Conservation (phyloP, 129 eudicot genomes). For the Helichrysum umbraculigerum region DNA sequence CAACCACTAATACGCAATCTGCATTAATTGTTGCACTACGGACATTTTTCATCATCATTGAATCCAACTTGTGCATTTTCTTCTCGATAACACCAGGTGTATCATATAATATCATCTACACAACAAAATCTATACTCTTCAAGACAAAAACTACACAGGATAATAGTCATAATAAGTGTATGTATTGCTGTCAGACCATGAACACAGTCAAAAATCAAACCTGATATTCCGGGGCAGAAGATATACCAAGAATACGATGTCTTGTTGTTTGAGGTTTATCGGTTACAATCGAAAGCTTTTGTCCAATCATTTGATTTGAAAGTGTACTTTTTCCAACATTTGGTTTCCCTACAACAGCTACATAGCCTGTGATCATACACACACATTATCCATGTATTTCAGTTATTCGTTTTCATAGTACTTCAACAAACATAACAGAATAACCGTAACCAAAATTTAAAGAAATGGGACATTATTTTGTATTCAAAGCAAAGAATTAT, state of each 20-base stretch:
- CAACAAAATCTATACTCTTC: conserved; percentile 29
- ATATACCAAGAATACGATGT: conserved; percentile 94
- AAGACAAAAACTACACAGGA: neutral
- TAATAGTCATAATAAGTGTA: neutral
- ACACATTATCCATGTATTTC: neutral
- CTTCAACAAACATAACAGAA: conserved; percentile 3
- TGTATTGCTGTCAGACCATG: neutral
- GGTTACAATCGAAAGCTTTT: conserved; percentile 90
- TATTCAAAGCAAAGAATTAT: neutral
- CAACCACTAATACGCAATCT: conserved; percentile 89
- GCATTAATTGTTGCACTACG: conserved; percentile 87
- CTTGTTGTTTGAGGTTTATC: conserved; percentile 98
- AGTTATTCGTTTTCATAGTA: neutral
- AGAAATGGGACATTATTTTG: neutral
- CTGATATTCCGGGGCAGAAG: conserved; percentile 91
- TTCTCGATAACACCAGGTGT: conserved; percentile 99
- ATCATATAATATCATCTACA: conserved; percentile 91
- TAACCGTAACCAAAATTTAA: neutral
- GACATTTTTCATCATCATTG: conserved; percentile 99
- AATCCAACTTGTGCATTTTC: conserved; percentile 89
- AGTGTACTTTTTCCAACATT: conserved; percentile 99
- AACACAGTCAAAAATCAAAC: conserved; percentile 38
- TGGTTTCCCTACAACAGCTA: conserved; percentile 95
- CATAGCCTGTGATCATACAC: conserved; percentile 60
- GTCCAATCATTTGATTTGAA: conserved; percentile 97